Base-by-base conservation (phyloP, 2,329 filamentous ascomycete genomes). In the Penicillium griseofulvum region DNA sequence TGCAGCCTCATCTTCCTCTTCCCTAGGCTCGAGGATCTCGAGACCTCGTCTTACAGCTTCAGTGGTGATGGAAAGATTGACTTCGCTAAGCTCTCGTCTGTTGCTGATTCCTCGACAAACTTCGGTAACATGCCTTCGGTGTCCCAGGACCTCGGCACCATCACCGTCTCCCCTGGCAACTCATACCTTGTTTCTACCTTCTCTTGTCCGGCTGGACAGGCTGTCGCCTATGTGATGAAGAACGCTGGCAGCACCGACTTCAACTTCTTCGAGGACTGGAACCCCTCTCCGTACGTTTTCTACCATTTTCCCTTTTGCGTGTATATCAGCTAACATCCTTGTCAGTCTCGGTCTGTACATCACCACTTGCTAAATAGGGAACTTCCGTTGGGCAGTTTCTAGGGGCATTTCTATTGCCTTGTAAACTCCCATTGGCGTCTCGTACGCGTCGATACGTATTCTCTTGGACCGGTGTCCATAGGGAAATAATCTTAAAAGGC, bases 1-100 rank as follows among this genome's bases (percentile, higher is more conserved):
- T 90, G 87, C 75, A 81, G 78, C 52, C 75, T 89, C 9, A 75
- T 85, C 54, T 89, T 89, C 80, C 76, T 87, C 42, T 82, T 88
- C 72, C 87, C 87, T 11, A 62, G 75, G 48, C 71, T 83, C 58
- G 64, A 76, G 16, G 71, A 85, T 33, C 80, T 87, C n/a, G 72
- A 83, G 71, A 86, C 84, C 1, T 85, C 84, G 0, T 76, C 77
- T 11, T 87, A 77, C 71, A 80, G 73, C 19, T 83, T 81, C 65
- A 81, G 75, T 26, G 79, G 84, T 24, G 72, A 77, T 17, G 85
- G 84, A 38, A 72, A 73, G 42, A 71, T 87, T 52, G 74, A 80
- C 57, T 81, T 87, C 66, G 72, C 74, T n/a, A 68, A 73, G 62
- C 77, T 88, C 29, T 68, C 71, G 46, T 65, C 63, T 1, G 67